Base-by-base conservation (phyloP, 345 rosid species). In the Sonneratia alba region DNA sequence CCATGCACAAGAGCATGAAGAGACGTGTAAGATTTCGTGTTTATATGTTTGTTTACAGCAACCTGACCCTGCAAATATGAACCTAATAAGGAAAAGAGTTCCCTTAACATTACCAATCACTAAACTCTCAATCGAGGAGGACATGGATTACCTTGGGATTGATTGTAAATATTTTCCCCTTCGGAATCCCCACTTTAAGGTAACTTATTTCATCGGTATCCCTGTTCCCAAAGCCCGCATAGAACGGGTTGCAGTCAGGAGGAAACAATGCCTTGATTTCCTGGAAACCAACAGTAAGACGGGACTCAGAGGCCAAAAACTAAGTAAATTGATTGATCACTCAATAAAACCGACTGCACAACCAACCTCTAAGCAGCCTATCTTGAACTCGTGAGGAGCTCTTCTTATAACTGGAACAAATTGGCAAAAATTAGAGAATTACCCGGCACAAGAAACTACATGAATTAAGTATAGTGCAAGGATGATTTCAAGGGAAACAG, bases 331-430 rank as follows among this genome's bases (percentile, higher is more conserved):
- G 18, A 37, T 21, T 7, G 15, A 11, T 66, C 37, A 66, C 37
- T 13, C 4, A 5, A 34, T 0, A 34, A 24, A 13, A 10, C 0
- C 6, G 13, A 13, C 13, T 40, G 37, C 45, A 37, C 38, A 47
- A 79, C 92, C 73, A 77, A 95, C 99, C 99, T 90, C 97, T 71
- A 95, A 87, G 88, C 97, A 92, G n/a, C 87, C 81, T n/a, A 95
- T 95, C 87, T 95, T 95, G 89, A 95, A 95, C 80, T 95, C 97
- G 79, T 95, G 99, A 76, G 99, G 97, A 69, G 97, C 97, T 82
- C 97, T 89, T 79, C 99, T 87, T 59, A 95, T 89, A 68, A 90
- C 99, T 95, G 97, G 43, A 13, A 24, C 49, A 42, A 38, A 62
- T 55, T 70, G 45, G 36, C 24, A 71, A 75, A 22, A 7, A 69